Percentiles rank a stretch among this genome's conserved stretches.
Evolutionary conservation across 805 yeast species (phyloP).

Genomic region (Teunomyces cretensis): DNA sequence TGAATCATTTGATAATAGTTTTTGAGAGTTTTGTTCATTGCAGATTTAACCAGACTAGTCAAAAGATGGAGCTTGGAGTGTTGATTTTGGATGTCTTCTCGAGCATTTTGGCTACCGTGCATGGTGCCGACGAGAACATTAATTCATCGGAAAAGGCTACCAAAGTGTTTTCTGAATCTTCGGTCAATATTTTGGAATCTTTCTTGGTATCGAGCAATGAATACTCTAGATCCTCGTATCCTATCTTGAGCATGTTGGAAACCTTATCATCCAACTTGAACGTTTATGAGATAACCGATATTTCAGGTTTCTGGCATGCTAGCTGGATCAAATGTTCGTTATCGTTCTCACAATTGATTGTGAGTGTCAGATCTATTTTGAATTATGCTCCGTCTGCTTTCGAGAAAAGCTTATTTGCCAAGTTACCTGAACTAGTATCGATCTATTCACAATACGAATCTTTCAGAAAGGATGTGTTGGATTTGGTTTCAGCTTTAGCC

Average conservation of each 20-base stretch:
- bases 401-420: conserved; percentile 59
- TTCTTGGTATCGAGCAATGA: conserved; percentile 55
- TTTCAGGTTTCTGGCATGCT: conserved; percentile 46
- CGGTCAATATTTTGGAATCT: conserved; percentile 49
- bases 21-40: conserved; percentile 75
- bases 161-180: conserved; percentile 40
- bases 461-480: conserved; percentile 52
- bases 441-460: conserved; percentile 51
- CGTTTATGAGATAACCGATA: conserved; percentile 40
- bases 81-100: conserved; percentile 54
- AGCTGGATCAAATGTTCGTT: conserved; percentile 53
- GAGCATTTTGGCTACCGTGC: conserved; percentile 51
- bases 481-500: conserved; percentile 57
- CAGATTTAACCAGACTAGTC: conserved; percentile 56
- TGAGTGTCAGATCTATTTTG: conserved; percentile 55
- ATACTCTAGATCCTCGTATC: conserved; percentile 52
- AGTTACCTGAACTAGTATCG: conserved; percentile 55
- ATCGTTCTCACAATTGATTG: conserved; percentile 54
- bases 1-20: conserved; percentile 58
- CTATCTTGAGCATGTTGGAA: conserved; percentile 53
- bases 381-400: conserved; percentile 57
- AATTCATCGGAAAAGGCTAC: conserved; percentile 42
- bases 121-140: conserved; percentile 48
- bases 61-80: conserved; percentile 62
- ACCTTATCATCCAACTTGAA: conserved; percentile 37